Evolutionary conservation across 139 green algal species (phyloP).

Genomic region (Micractinium conductrix): DNA sequence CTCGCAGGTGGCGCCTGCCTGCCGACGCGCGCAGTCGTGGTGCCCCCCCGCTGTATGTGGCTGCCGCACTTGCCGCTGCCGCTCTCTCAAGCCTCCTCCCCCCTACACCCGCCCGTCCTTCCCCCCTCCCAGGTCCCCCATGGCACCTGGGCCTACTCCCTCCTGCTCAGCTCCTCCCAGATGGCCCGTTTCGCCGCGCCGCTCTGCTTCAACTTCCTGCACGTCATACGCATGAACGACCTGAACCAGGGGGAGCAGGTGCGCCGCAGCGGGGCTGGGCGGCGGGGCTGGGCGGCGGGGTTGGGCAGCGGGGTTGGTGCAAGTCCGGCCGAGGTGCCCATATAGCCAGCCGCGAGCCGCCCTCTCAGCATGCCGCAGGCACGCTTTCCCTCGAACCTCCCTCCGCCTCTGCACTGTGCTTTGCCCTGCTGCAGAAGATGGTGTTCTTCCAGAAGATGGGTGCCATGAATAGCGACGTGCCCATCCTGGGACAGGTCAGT

Average conservation of each 20-base stretch:
- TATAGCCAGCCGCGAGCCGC: too few relatives aligned
- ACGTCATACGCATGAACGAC: constrained; percentile 62
- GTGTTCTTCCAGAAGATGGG: constrained; percentile 81
- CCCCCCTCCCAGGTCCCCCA: constrained; percentile 42
- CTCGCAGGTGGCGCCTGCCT: not conserved
- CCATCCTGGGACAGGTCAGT: constrained; percentile 73
- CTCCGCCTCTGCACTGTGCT: too few relatives aligned
- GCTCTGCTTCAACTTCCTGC: constrained; percentile 87
- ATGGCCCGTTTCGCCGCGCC: constrained; percentile 87
- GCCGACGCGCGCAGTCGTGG: not conserved
- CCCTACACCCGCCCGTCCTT: not conserved
- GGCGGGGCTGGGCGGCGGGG: too few relatives aligned
- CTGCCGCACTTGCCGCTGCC: not conserved
- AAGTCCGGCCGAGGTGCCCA: too few relatives aligned
- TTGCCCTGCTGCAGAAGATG: constrained; percentile 34
- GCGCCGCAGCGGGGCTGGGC: not conserved
- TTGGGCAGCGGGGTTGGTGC: too few relatives aligned
- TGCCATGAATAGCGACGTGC: constrained; percentile 76
- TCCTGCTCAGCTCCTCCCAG: constrained; percentile 59
- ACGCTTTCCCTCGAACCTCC: too few relatives aligned
- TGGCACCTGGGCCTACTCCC: constrained; percentile 67
- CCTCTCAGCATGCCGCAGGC: too few relatives aligned
- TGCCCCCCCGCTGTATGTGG: not conserved
- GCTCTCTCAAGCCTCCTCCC: not conserved
- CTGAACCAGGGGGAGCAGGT: constrained; percentile 30